Conservation (phyloP, 345 rosid species). For the Firmiana major region DNA sequence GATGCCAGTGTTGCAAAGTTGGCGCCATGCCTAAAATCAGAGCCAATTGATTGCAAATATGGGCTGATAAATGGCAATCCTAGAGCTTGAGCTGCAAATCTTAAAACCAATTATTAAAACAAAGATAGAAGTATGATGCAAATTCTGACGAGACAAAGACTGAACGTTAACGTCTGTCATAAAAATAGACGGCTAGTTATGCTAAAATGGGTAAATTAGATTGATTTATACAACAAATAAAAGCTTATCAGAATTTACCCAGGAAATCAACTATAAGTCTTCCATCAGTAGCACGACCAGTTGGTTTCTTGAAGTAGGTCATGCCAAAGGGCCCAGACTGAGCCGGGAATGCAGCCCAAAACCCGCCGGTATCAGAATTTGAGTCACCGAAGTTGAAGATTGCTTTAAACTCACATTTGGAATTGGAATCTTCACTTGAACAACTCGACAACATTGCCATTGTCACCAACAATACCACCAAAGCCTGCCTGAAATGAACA, state of each 20-base stretch:
- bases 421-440: slow-evolving; percentile 26
- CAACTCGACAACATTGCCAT: slow-evolving; percentile 13
- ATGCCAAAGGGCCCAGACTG: slow-evolving; percentile 75
- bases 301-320: slow-evolving; percentile 72
- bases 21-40: slow-evolving; percentile 71
- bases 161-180: neutral
- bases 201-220: neutral
- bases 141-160: neutral
- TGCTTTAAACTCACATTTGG: slow-evolving; percentile 59
- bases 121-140: neutral
- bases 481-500: slow-evolving; percentile 1
- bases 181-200: neutral
- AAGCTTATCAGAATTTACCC: slow-evolving; percentile 35
- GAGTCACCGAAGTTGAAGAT: slow-evolving; percentile 93
- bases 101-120: neutral
- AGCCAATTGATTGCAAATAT: slow-evolving; percentile 76
- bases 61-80: slow-evolving; percentile 75
- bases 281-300: slow-evolving; percentile 90
- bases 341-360: slow-evolving; percentile 88
- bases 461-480: slow-evolving; percentile 19
- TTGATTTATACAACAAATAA: neutral
- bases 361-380: slow-evolving; percentile 89
- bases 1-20: slow-evolving; percentile 83
- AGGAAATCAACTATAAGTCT: slow-evolving; percentile 72
- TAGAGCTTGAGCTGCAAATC: slow-evolving; percentile 59